Base-by-base conservation (phyloP, 768 basidiomycete genomes). In the Amanita brunnescens region DNA sequence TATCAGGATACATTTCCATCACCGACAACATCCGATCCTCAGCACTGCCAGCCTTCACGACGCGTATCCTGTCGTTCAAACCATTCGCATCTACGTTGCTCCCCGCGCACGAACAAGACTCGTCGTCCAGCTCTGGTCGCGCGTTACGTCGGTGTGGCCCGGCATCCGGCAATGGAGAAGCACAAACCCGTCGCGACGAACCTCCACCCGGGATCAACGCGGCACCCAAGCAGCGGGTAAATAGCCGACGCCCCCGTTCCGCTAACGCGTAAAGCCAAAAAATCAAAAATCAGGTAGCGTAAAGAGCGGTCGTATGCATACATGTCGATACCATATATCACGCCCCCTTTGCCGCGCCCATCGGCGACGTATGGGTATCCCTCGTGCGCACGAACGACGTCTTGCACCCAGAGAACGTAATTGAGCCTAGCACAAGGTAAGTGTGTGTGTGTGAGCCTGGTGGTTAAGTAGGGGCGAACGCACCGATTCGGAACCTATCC, bases 221-320 rank as follows among this genome's bases (percentile, higher is more conserved):
- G 69, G 56, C 83, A 85, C 0, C 73, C 79, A 0, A 98, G 71
- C 1, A 97, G 70, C 0, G 94, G 85, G 57, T 96, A 98, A 50
- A 98, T 91, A 0, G 81, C 87, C 0, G 89, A 89, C 6, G 92
- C 84, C 0, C 95, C 95, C 6, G 93, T 95, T 18, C 95, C 95
- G 34, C 91, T 91, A 55, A n/a, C n/a, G n/a, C n/a, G n/a, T n/a
- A n/a, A n/a, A n/a, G n/a, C n/a, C n/a, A n/a, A n/a, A n/a, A n/a
- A n/a, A n/a, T n/a, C n/a, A n/a, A n/a, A n/a, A n/a, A n/a, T n/a
- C n/a, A n/a, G n/a, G n/a, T n/a, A n/a, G n/a, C n/a, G n/a, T n/a
- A 29, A 35, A 6, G 10, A 10, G 26, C 12, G 30, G 39, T 39
- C 41, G 14, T 16, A 29, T 33, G 58, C 82, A 47, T 62, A 92